Evolutionary conservation across 2,329 filamentous ascomycete species (phyloP).

Genomic region (Nigrospora oryzae): DNA sequence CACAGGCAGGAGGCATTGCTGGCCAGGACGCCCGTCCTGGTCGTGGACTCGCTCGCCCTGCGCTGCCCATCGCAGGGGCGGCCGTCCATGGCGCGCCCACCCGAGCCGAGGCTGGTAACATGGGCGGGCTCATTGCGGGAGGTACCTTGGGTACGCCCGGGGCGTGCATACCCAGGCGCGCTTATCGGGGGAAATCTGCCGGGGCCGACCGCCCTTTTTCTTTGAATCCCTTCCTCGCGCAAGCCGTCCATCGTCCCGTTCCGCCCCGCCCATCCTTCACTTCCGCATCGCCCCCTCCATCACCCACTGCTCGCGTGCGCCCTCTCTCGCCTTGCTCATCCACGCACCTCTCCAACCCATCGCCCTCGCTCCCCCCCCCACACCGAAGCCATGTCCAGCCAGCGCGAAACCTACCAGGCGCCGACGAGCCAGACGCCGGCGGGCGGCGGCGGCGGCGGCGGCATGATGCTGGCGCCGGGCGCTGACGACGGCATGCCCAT

Average conservation of each 20-base stretch:
- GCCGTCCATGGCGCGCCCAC: too few relatives aligned
- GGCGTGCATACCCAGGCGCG: too few relatives aligned
- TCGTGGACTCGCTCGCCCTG: too few relatives aligned
- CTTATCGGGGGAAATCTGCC: background rate
- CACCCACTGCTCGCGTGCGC: background rate
- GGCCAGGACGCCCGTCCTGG: too few relatives aligned
- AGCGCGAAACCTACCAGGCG: constrained; percentile 2
- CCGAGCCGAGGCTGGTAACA: too few relatives aligned
- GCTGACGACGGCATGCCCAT: constrained; percentile 40
- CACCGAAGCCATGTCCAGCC: background rate
- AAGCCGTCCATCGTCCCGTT: background rate
- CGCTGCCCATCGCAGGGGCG: too few relatives aligned
- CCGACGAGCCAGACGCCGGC: background rate
- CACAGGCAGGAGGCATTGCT: too few relatives aligned
- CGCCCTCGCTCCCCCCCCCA: background rate
- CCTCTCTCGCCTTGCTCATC: background rate
- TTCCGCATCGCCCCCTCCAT: background rate
- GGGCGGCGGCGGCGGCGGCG: background rate
- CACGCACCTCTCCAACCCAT: background rate
- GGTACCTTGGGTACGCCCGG: too few relatives aligned
- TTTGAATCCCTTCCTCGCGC: background rate
- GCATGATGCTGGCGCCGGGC: background rate
- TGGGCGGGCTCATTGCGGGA: too few relatives aligned
- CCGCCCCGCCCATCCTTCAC: too few relatives aligned
- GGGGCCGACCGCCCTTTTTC: constrained; percentile 1